These are phyloP conservation scores for Euphorbia schlechtendalii DNA, from an alignment of 441 rosid genomes.

Conservation along the genomic window DNA sequence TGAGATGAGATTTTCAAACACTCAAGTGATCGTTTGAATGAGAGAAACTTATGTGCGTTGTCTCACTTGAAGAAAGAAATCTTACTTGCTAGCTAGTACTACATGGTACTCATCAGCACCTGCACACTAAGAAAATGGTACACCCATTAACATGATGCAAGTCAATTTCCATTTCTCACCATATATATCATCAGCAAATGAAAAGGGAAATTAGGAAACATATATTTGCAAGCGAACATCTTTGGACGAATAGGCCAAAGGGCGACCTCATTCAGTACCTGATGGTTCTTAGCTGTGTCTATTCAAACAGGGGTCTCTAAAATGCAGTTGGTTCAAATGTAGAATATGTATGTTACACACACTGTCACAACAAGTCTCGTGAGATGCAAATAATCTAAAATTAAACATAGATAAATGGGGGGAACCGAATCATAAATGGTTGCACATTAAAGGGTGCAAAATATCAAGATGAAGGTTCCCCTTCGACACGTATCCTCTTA, in stretches of 20 bases:
- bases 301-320: slow-evolving; percentile 14
- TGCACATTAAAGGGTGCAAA: slow-evolving; percentile 30
- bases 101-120: neutral
- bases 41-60: too few relatives aligned
- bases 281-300: slow-evolving; percentile 26
- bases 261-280: slow-evolving; percentile 21
- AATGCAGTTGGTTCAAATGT: too few relatives aligned
- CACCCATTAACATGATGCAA: neutral
- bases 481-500: slow-evolving; percentile 78
- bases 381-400: slow-evolving; percentile 25
- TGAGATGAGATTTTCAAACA: neutral
- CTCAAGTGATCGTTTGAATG: neutral
- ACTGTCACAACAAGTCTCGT: slow-evolving; percentile 37
- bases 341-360: slow-evolving; percentile 35
- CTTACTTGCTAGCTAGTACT: too few relatives aligned
- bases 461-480: slow-evolving; percentile 40
- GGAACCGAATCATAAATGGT: slow-evolving; percentile 24
- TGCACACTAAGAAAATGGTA: neutral
- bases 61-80: too few relatives aligned
- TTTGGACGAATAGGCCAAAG: slow-evolving; percentile 2
- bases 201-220: neutral
- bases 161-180: neutral
- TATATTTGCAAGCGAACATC: neutral
- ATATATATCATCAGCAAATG: too few relatives aligned
- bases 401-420: slow-evolving; percentile 27